These are phyloP conservation scores for Alternaria novae-zelandiae DNA, from an alignment of 2,329 filamentous ascomycete genomes.

Conservation along the genomic window DNA sequence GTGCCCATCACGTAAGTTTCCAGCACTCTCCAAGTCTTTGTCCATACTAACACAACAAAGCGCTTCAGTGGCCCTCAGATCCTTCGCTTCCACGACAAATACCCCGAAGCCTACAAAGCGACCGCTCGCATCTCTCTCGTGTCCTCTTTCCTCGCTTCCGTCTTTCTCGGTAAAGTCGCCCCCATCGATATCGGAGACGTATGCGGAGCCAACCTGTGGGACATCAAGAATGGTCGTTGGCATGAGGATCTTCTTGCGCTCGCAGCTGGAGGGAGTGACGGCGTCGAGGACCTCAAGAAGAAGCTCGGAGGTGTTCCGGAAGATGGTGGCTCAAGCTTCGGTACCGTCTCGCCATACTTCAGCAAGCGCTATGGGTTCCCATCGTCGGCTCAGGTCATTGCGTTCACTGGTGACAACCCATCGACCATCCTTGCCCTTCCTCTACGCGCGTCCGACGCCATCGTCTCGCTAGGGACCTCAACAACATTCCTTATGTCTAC, in stretches of 20 bases:
- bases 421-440: constrained; percentile 92
- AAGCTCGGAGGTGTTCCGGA: constrained; percentile 83
- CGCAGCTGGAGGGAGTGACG: constrained; percentile 66
- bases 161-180: constrained; percentile 84
- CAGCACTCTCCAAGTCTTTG: background rate
- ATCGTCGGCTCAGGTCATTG: constrained; percentile 74
- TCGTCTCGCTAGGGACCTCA: constrained; percentile 91
- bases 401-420: constrained; percentile 96
- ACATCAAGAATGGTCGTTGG: constrained; percentile 77
- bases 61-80: constrained; percentile 98
- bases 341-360: constrained; percentile 79
- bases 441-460: constrained; percentile 85
- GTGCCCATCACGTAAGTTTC: constrained; percentile 85
- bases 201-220: constrained; percentile 96
- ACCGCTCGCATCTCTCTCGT: constrained; percentile 90
- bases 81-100: constrained; percentile 79
- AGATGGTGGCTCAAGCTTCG: constrained; percentile 82
- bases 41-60: constrained; percentile 52
- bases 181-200: constrained; percentile 94
- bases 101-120: constrained; percentile 79
- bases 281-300: constrained; percentile 68
- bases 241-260: constrained; percentile 77
- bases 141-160: constrained; percentile 90
- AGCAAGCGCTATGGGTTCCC: constrained; percentile 78
- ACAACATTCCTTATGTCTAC: constrained; percentile 99